These are phyloP conservation scores for Thraustotheca clavata DNA, from an alignment of 352 stramenopile genomes.

Conservation along the genomic window DNA sequence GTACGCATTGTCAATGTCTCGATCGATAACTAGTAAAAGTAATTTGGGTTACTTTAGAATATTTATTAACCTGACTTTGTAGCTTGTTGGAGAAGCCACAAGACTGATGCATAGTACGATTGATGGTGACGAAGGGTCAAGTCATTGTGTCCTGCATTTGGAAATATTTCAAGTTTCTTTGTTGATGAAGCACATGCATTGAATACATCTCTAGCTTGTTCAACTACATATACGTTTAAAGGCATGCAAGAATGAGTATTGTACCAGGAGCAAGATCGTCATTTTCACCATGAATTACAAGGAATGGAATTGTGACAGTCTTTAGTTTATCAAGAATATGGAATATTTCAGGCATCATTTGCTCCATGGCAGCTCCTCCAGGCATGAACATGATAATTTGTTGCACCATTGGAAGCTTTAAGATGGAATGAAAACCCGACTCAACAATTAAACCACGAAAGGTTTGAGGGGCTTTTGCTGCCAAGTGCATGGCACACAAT, in stretches of 20 bases:
- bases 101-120: background rate
- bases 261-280: constrained; percentile 15
- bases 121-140: background rate
- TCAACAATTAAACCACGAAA: constrained; percentile 14
- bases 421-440: constrained; percentile 17
- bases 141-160: constrained; percentile 19
- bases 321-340: constrained; percentile 3
- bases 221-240: constrained; percentile 3
- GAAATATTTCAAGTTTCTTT: constrained; percentile 14
- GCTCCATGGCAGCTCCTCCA: constrained; percentile 12
- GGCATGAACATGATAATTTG: constrained; percentile 10
- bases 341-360: constrained; percentile 18
- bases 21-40: too few relatives aligned
- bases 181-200: background rate
- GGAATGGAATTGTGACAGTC: background rate
- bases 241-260: background rate
- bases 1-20: background rate
- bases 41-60: background rate
- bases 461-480: background rate
- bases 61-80: background rate
- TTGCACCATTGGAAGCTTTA: constrained; percentile 10
- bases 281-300: constrained; percentile 9
- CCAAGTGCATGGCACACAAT: constrained; percentile 17
- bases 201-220: constrained; percentile 8
- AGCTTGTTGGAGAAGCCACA: background rate